A percentile compares a stretch with the other conserved stretches of the same genome.
Conservation (phyloP, 1,284 basidiomycete species). For the Ustilago trichophora region DNA sequence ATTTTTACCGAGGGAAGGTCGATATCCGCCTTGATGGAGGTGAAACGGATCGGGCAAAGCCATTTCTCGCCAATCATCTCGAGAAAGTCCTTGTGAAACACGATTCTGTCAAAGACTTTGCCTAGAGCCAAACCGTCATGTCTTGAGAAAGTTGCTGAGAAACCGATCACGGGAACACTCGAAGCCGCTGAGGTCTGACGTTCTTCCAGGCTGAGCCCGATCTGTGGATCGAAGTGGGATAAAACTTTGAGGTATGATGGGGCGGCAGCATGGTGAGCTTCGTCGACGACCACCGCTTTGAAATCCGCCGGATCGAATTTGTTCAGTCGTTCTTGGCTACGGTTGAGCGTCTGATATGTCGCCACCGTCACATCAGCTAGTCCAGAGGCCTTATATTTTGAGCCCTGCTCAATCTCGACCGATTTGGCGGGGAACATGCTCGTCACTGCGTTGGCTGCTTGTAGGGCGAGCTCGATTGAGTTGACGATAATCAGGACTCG, state of each 20-base stretch:
- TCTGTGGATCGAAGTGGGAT: constrained; percentile 75
- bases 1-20: constrained; percentile 53
- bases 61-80: constrained; percentile 92
- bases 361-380: constrained; percentile 87
- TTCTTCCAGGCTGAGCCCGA: constrained; percentile 31
- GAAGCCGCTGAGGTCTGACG: too few species aligned
- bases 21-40: constrained; percentile 57
- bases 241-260: constrained; percentile 83
- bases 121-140: constrained; percentile 90
- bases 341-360: constrained; percentile 87
- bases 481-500: constrained; percentile 84
- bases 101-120: constrained; percentile 87
- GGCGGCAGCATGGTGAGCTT: constrained; percentile 91
- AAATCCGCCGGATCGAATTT: constrained; percentile 80
- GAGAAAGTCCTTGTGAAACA: constrained; percentile 91
- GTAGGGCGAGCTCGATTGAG: constrained; percentile 84
- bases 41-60: constrained; percentile 68
- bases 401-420: constrained; percentile 92
- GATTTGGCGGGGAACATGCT: constrained; percentile 77
- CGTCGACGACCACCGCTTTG: constrained; percentile 79
- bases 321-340: constrained; percentile 72
- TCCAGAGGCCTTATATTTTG: constrained; percentile 79
- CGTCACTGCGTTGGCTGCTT: constrained; percentile 80
- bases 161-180: constrained; percentile 84
- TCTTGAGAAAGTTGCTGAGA: constrained; percentile 92